Evolutionary conservation across 768 basidiomycete species (phyloP).

Genomic region (Nidula microcarpa): DNA sequence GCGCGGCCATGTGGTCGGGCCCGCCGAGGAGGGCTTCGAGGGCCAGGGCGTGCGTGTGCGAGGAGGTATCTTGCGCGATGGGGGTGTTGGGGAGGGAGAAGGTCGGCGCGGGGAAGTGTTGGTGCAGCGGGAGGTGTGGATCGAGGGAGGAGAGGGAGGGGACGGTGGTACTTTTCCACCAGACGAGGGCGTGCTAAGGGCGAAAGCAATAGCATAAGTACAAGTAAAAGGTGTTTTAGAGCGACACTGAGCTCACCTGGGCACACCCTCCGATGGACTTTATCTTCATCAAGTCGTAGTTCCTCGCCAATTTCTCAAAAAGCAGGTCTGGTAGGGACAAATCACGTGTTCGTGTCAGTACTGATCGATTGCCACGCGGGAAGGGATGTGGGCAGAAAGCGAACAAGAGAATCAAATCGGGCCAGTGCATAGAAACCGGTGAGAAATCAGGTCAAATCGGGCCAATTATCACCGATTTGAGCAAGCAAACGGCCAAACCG

Average conservation of each 20-base stretch:
- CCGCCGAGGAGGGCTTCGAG: constrained; percentile 77
- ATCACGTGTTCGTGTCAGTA: constrained; percentile 23
- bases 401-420: background rate
- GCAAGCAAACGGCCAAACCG: too few relatives aligned
- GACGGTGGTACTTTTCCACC: constrained; percentile 82
- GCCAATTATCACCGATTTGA: too few relatives aligned
- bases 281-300: constrained; percentile 67
- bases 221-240: too few relatives aligned
- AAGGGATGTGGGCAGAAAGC: too few relatives aligned
- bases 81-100: constrained; percentile 76
- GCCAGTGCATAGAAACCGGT: too few relatives aligned
- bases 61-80: constrained; percentile 75
- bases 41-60: constrained; percentile 72
- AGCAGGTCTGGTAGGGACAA: constrained; percentile 54
- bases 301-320: constrained; percentile 69
- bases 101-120: constrained; percentile 62
- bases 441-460: too few relatives aligned
- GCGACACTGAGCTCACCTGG: constrained; percentile 45
- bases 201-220: too few relatives aligned
- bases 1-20: constrained; percentile 71
- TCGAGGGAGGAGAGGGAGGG: constrained; percentile 72
- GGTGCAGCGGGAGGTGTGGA: constrained; percentile 63
- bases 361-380: constrained; percentile 16
- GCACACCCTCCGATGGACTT: constrained; percentile 77
- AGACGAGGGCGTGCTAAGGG: constrained; percentile 64